A percentile compares a stretch with the other conserved stretches of the same genome.
phyloP scores from a whole-genome alignment of 257 asterid genomes.

The Salvia hispanica region DNA sequence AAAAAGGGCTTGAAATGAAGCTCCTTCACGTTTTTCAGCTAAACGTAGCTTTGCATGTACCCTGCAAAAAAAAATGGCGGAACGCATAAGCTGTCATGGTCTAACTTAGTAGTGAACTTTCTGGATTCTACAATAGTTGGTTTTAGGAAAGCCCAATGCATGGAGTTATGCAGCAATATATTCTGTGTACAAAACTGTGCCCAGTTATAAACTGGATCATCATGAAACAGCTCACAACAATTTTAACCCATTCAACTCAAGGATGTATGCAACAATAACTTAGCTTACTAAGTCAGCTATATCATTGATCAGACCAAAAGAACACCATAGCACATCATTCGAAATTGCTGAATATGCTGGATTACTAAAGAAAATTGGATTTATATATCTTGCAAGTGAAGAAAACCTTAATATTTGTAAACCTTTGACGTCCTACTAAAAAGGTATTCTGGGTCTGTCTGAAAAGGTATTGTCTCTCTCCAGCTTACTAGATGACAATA shows the following conservation, averaged over 20 bases:
- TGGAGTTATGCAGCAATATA: conserved; percentile 7
- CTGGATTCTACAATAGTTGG: neutral
- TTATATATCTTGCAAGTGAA: no score
- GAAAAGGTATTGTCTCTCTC: neutral
- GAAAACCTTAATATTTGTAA: neutral
- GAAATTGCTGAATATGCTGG: no score
- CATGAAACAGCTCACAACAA: conserved; percentile 7
- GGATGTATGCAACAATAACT: neutral
- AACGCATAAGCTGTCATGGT: conserved; percentile 25
- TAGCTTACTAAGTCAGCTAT: neutral
- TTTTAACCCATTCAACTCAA: neutral
- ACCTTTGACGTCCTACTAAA: conserved; percentile 8
- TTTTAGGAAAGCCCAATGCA: neutral
- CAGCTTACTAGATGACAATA: neutral
- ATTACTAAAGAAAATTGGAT: no score
- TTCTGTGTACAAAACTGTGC: conserved; percentile 1
- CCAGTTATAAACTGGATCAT: neutral
- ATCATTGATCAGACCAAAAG: no score
- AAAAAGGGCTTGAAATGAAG: conserved; percentile 81
- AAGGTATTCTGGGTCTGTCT: conserved; percentile 8
- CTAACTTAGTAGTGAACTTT: neutral
- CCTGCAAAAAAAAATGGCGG: conserved; percentile 46
- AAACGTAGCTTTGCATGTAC: conserved; percentile 71
- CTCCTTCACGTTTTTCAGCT: conserved; percentile 82
- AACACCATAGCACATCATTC: no score